These are phyloP conservation scores for Sporisorium scitamineum DNA, from an alignment of 1,284 basidiomycete genomes.

Conservation along the genomic window DNA sequence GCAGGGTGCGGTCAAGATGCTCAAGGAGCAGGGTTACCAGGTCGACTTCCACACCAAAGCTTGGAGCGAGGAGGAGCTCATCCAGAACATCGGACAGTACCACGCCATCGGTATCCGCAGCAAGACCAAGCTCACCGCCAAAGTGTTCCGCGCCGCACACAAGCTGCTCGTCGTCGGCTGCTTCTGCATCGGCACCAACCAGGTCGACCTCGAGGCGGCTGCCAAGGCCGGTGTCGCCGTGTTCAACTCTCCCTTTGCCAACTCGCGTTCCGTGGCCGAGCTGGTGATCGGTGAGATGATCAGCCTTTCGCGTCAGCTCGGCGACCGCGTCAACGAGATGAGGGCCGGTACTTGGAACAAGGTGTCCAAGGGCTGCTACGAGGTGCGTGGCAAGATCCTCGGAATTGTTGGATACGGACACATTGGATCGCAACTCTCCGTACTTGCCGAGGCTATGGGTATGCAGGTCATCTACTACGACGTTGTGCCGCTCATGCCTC, in stretches of 20 bases:
- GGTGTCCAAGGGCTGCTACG: slow-evolving; percentile 97
- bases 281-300: slow-evolving; percentile 95
- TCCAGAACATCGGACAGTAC: slow-evolving; percentile 86
- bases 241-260: slow-evolving; percentile 99
- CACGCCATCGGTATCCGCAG: slow-evolving; percentile 96
- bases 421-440: slow-evolving; percentile 96
- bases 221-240: slow-evolving; percentile 92
- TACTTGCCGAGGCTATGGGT: slow-evolving; percentile 95
- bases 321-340: slow-evolving; percentile 89
- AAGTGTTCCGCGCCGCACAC: slow-evolving; percentile 76
- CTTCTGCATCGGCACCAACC: slow-evolving; percentile 99
- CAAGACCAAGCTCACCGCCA: slow-evolving; percentile 95
- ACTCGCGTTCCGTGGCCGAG: slow-evolving; percentile 98
- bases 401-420: slow-evolving; percentile 99
- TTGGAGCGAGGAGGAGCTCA: slow-evolving; percentile 90
- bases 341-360: slow-evolving; percentile 96
- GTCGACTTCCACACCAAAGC: slow-evolving; percentile 91
- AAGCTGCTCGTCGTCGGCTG: slow-evolving; percentile 94
- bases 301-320: slow-evolving; percentile 91
- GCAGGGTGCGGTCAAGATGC: slow-evolving; percentile 84
- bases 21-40: slow-evolving; percentile 87
- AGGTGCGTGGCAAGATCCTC: slow-evolving; percentile 95
- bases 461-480: slow-evolving; percentile 97
- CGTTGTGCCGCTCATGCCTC: slow-evolving; percentile 95
- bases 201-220: slow-evolving; percentile 90